A percentile compares a stretch with the other conserved stretches of the same genome.
Conservation (phyloP, 2,329 filamentous ascomycete genomes). For the Aspergillus novoparasiticus region DNA sequence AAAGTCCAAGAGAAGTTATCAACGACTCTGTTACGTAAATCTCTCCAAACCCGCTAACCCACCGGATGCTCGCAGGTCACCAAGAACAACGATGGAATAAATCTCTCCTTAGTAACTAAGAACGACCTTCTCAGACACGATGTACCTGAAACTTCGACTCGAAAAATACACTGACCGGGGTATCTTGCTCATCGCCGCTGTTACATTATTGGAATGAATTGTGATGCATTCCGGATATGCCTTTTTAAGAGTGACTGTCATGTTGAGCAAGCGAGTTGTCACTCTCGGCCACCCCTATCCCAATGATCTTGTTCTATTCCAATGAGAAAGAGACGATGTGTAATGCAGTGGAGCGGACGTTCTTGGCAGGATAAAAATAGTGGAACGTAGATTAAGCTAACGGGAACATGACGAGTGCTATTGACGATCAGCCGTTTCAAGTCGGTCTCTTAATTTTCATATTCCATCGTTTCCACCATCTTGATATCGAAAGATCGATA, state of each 20-base stretch:
- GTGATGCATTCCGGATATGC: not conserved
- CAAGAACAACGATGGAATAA: not conserved
- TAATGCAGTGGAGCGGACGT: not conserved
- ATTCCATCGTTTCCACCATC: rapidly evolving
- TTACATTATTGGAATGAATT: not conserved
- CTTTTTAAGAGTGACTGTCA: not conserved
- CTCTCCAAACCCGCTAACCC: too few species aligned
- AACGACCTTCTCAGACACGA: not conserved
- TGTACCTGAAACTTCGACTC: not conserved
- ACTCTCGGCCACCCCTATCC: not conserved
- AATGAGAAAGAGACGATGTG: not conserved
- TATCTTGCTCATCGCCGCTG: too few species aligned
- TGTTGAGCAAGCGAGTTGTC: not conserved
- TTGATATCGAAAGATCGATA: not conserved
- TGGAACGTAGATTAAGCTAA: slow-evolving; percentile 1
- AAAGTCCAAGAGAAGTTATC: not conserved
- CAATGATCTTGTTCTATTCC: not conserved
- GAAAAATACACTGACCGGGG: not conserved
- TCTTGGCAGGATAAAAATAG: slow-evolving; percentile 6
- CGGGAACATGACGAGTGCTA: not conserved
- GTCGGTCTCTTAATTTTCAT: not conserved
- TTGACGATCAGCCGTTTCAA: slow-evolving; percentile 11
- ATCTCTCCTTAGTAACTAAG: not conserved
- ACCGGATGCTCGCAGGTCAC: not conserved
- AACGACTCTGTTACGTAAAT: not conserved